Evolutionary conservation across 768 basidiomycete species (phyloP), one percentile per base, ranked within the genome.

Genomic region (Agrocybe chaxingu): DNA sequence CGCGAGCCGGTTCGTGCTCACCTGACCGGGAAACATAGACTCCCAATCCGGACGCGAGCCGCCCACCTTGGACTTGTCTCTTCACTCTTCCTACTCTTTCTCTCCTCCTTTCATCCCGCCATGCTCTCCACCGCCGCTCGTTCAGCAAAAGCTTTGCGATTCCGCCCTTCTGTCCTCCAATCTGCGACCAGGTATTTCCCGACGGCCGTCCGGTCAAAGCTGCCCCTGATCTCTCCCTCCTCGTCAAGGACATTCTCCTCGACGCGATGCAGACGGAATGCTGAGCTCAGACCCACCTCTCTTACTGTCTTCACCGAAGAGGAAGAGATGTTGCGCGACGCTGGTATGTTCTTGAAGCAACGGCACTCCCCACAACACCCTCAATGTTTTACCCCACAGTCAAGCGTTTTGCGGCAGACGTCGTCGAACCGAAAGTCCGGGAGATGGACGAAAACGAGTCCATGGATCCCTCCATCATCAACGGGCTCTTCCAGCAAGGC

Each of bases 381-480:
- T 13, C 30, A 4, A 48, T 49, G 49, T 51, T 38, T n/a, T 54
- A 49, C 42, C 30, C 24, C 42, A 7, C 62, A 92, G 96, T 98
- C 18, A 78, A 78, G 60, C 87, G 91, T 24, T 98, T 98, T 60
- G 92, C 95, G 0, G 75, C 79, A 45, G 94, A 98, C 45, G 85
- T 96, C 29, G 82, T 99, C 13, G 89, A 72, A 3, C 97, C 97
- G 42, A 91, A 85, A 67, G 95, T 97, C 51, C 80, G 85, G 16
- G 93, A 95, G 67, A 99, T 99, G 97, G 97, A 99, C 62, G 97
- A 99, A 77, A 89, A 85, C 48, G 96, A 99, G 70, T 72, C 67
- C 50, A 98, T 99, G 96, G 94, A 98, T 64, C 83, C 90, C 1
- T 77, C 71, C 0, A 66, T 99, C 55, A 91, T 98, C 62, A 76